Base-by-base conservation (phyloP, 73 alveolate genomes). In the Paramecium primaurelia region DNA sequence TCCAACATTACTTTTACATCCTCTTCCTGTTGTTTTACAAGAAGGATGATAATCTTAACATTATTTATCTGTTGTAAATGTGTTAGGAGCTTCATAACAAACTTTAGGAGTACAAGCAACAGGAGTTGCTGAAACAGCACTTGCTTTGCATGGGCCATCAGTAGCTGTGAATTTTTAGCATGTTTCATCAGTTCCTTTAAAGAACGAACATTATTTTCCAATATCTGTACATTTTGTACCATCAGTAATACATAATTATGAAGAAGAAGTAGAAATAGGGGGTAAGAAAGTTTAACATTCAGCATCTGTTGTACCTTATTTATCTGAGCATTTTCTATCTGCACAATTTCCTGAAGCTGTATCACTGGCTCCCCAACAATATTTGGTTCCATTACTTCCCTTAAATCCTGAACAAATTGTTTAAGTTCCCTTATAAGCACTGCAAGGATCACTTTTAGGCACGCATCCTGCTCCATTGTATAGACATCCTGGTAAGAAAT, bases 61-160 rank as follows among this genome's bases (percentile, higher is more conserved):
- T 12, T 44, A 14, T 6, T 3, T 6, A 80, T 80, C 91, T 6
- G 91, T 80, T 18, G 36, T 40, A 25, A 14, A 42, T 11, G 71
- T 20, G 8, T 42, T 45, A 2, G 73, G 73, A 18, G 91, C 91
- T 45, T 80, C 75, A 45, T 22, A 25, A 25, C 91, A 80, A 12
- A 80, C 73, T 45, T 26, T 49, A 25, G 91, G 77, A 18, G 91
- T 7, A n/a, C 91, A 80, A 9, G 30, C 47, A 25, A 32, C 71
- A n/a, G 49, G 14, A n/a, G 77, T 2, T n/a, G 91, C 58, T 10
- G 91, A 38, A 36, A 26, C 71, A 3, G 87, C 12, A 36, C 51
- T 64, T 2, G 68, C 40, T 80, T 80, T 44, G 26, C 91, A 80
- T 26, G 91, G 91, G 4, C 91, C 91, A 80, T 80, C 91, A 5